Percentiles rank a stretch among this genome's conserved stretches.
Conservation (phyloP, 192 early-diverging fungal genomes). For the Coemansia sp. region DNA sequence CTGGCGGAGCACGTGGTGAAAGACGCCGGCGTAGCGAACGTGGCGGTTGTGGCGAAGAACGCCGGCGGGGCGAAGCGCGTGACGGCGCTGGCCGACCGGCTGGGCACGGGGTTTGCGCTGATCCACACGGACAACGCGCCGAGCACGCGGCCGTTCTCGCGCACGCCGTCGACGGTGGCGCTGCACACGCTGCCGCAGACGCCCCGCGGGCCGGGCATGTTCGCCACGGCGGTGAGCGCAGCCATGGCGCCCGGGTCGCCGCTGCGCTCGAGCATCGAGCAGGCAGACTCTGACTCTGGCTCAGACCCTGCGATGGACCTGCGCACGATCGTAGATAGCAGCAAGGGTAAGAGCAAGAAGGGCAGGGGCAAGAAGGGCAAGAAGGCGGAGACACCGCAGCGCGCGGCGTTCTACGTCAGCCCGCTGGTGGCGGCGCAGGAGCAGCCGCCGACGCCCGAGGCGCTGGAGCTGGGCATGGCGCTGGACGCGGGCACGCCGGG, state of each 20-base stretch:
- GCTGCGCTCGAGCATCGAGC: slow-evolving; percentile 13
- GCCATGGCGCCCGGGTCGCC: slow-evolving; percentile 36
- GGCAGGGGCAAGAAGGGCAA: background rate
- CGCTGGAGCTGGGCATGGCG: slow-evolving; percentile 34
- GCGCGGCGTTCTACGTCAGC: slow-evolving; percentile 50
- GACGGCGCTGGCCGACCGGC: slow-evolving; percentile 89
- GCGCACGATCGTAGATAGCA: slow-evolving; percentile 19
- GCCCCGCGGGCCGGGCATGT: slow-evolving; percentile 49
- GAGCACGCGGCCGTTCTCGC: slow-evolving; percentile 48
- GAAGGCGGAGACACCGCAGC: slow-evolving; percentile 10
- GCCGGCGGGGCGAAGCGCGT: slow-evolving; percentile 96
- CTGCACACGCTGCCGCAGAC: slow-evolving; percentile 52
- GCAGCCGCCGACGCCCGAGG: slow-evolving; percentile 47
- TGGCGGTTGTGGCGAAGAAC: slow-evolving; percentile 91
- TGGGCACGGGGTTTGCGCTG: slow-evolving; percentile 93
- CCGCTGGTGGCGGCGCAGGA: slow-evolving; percentile 36
- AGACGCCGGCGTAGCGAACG: slow-evolving; percentile 45
- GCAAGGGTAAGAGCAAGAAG: slow-evolving; percentile 9
- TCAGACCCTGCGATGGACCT: slow-evolving; percentile 37
- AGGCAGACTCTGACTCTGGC: slow-evolving; percentile 23
- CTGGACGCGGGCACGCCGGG: slow-evolving; percentile 19
- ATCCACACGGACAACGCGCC: slow-evolving; percentile 84
- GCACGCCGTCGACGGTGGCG: slow-evolving; percentile 52
- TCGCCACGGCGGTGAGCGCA: slow-evolving; percentile 38
- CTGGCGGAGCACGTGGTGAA: slow-evolving; percentile 74